phyloP scores from a whole-genome alignment of 805 yeast genomes.

The Yamadazyma tumulicola region DNA sequence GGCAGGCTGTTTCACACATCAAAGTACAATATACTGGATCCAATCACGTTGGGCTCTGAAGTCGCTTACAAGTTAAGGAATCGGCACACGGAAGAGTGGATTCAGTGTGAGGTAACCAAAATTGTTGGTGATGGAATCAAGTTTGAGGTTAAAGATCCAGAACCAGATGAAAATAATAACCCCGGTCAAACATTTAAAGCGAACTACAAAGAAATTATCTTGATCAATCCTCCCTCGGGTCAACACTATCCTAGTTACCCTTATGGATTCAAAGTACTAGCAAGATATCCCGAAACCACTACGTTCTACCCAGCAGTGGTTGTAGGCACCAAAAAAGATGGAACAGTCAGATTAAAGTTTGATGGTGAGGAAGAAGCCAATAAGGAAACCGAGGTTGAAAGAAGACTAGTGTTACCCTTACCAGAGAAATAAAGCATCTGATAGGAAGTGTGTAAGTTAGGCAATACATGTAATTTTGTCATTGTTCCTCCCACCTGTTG shows the following conservation, averaged over 20 bases:
- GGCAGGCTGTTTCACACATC: conserved; percentile 52
- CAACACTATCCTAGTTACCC: conserved; percentile 57
- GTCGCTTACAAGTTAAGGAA: conserved; percentile 81
- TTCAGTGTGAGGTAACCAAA: conserved; percentile 84
- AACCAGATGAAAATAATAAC: conserved; percentile 90
- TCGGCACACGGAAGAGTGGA: conserved; percentile 87
- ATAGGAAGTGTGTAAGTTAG: background rate
- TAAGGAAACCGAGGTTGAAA: conserved; percentile 89
- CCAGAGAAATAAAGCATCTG: conserved; percentile 32
- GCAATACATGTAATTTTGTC: too few relatives aligned
- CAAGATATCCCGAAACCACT: conserved; percentile 95
- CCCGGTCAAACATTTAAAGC: conserved; percentile 86
- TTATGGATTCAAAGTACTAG: conserved; percentile 77
- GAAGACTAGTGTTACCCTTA: conserved; percentile 77
- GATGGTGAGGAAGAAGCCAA: conserved; percentile 98
- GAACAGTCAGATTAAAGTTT: conserved; percentile 73
- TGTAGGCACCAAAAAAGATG: conserved; percentile 69
- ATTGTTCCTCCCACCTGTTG: too few relatives aligned
- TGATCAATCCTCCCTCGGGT: conserved; percentile 53
- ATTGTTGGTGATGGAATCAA: conserved; percentile 69
- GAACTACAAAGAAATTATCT: conserved; percentile 70
- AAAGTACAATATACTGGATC: conserved; percentile 56
- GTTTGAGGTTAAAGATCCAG: conserved; percentile 95
- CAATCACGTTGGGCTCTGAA: conserved; percentile 64
- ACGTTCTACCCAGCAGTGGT: conserved; percentile 96